Evolutionary conservation across 495 filamentous ascomycete species (phyloP).

Genomic region (Hyphodiscus hymeniophilus): DNA sequence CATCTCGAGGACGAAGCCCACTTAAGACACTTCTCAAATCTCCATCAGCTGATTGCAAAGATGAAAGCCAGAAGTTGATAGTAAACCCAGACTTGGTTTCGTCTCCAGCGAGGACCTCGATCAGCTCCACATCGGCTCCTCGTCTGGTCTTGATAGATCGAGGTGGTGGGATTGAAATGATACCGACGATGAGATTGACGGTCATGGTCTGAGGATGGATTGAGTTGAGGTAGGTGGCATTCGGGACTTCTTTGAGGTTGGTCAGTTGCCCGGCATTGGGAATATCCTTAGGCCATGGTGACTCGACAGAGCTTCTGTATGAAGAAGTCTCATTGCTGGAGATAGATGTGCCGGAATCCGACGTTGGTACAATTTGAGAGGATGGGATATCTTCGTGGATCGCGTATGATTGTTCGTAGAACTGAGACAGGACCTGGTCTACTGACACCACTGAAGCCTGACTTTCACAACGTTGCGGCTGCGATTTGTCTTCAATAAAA

Average conservation of each 20-base stretch:
- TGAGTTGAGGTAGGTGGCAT: conserved; percentile 52
- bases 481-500: conserved; percentile 17
- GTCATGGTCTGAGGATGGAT: conserved; percentile 74
- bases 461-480: conserved; percentile 23
- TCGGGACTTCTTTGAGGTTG: conserved; percentile 64
- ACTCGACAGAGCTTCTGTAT: background rate
- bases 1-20: conserved; percentile 55
- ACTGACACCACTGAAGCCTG: conserved; percentile 2
- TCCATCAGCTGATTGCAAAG: conserved; percentile 24
- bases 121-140: conserved; percentile 49
- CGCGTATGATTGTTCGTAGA: conserved; percentile 67
- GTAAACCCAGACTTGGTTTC: conserved; percentile 76
- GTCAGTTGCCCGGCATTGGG: conserved; percentile 35
- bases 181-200: conserved; percentile 67
- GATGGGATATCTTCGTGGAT: conserved; percentile 49
- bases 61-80: conserved; percentile 72
- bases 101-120: conserved; percentile 79
- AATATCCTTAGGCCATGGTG: background rate
- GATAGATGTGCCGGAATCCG: conserved; percentile 8
- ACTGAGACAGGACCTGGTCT: conserved; percentile 45
- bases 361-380: conserved; percentile 35
- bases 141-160: conserved; percentile 47
- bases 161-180: conserved; percentile 62
- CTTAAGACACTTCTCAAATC: conserved; percentile 37
- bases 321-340: conserved; percentile 10